phyloP scores from a whole-genome alignment of 2,329 filamentous ascomycete species.

The Rhynchosporium secalis region DNA sequence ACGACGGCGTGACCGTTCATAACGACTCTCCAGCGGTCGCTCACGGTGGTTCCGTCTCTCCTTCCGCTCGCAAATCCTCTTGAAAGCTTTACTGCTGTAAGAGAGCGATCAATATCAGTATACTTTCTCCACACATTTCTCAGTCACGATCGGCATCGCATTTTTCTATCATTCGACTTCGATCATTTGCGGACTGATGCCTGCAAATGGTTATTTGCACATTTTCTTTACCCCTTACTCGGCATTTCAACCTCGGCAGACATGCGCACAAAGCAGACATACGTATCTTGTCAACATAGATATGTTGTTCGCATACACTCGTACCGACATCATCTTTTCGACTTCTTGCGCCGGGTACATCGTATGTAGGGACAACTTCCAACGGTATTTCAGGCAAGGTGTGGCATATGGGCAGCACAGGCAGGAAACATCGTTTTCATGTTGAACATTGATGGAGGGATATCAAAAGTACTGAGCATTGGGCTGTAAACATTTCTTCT shows the following conservation, averaged over 20 bases:
- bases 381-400: constrained; percentile 34
- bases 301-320: constrained; percentile 31
- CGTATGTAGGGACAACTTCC: constrained; percentile 24
- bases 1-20: constrained; percentile 38
- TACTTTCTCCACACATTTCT: constrained; percentile 16
- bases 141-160: constrained; percentile 13
- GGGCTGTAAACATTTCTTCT: constrained; percentile 35
- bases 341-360: constrained; percentile 35
- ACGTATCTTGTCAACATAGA: constrained; percentile 36
- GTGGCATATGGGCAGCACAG: constrained; percentile 35
- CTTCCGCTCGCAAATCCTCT: constrained; percentile 37
- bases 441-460: constrained; percentile 33
- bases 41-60: constrained; percentile 33
- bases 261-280: constrained; percentile 34
- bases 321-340: constrained; percentile 36
- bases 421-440: constrained; percentile 36
- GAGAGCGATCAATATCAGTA: constrained; percentile 1
- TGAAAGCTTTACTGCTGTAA: constrained; percentile 14
- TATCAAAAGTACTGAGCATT: constrained; percentile 34
- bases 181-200: constrained; percentile 24
- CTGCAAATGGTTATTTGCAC: constrained; percentile 24
- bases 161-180: constrained; percentile 23
- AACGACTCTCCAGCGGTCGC: constrained; percentile 38
- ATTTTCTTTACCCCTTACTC: constrained; percentile 32
- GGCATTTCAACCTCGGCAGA: constrained; percentile 25